phyloP scores from a whole-genome alignment of 2,329 filamentous ascomycete genomes.

The Canariomyces notabilis region DNA sequence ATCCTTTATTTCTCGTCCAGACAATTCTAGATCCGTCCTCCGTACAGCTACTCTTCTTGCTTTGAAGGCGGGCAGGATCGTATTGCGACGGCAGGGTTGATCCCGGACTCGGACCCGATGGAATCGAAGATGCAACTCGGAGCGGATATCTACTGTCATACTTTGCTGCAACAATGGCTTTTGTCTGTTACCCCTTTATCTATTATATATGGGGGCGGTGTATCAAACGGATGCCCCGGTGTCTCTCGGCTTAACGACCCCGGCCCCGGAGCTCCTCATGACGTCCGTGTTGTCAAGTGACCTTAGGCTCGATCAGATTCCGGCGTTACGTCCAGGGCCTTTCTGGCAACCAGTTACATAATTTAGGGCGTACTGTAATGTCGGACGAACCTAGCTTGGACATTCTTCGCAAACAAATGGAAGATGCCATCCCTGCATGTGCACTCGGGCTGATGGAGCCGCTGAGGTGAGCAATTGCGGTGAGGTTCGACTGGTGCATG shows the following conservation, averaged over 20 bases:
- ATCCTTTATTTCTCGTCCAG: too few relatives aligned
- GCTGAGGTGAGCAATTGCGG: too few relatives aligned
- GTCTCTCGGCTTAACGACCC: conserved; percentile 6
- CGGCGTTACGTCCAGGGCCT: not conserved
- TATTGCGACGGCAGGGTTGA: not conserved
- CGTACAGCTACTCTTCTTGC: not conserved
- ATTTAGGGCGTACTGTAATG: not conserved
- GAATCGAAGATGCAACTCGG: too few relatives aligned
- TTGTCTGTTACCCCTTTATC: not conserved
- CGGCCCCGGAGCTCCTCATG: not conserved
- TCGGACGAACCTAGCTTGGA: not conserved
- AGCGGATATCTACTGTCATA: too few relatives aligned
- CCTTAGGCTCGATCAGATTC: not conserved
- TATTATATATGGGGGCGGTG: too few relatives aligned
- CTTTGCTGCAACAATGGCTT: not conserved
- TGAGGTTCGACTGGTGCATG: too few relatives aligned
- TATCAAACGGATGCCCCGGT: too few relatives aligned
- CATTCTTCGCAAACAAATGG: too few relatives aligned
- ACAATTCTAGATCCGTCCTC: too few relatives aligned
- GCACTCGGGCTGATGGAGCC: too few relatives aligned
- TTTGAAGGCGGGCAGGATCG: not conserved
- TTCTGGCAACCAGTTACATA: not conserved
- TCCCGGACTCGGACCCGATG: too few relatives aligned
- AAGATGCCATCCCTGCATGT: not conserved
- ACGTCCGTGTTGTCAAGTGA: conserved; percentile 11